A percentile compares a stretch with the other conserved stretches of the same genome.
These are phyloP conservation scores for Vigna mungo DNA, from an alignment of 306 rosid genomes.

Conservation along the genomic window DNA sequence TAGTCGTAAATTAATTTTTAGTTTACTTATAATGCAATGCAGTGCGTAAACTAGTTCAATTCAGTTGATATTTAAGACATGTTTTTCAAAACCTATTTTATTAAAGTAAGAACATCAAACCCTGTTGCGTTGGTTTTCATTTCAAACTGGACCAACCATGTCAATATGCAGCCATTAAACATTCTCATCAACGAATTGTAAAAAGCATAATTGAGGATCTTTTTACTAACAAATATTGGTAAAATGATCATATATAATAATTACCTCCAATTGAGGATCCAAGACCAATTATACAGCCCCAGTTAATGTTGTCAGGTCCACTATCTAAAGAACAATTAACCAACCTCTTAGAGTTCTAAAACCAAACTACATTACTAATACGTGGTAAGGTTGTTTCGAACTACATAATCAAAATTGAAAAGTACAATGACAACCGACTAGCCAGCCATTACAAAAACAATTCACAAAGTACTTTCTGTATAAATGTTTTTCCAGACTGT, in stretches of 20 bases:
- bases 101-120: conserved; percentile 80
- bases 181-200: conserved; percentile 94
- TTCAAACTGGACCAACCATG: conserved; percentile 87
- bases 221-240: not conserved
- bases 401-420: not conserved
- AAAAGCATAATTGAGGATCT: conserved; percentile 34
- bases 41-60: not conserved
- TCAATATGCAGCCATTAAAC: conserved; percentile 96
- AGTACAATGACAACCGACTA: not conserved
- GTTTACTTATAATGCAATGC: no score
- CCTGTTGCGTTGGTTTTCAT: conserved; percentile 82
- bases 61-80: conserved; percentile 48
- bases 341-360: conserved; percentile 43
- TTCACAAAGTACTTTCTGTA: not conserved
- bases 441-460: conserved; percentile 26
- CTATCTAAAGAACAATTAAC: conserved; percentile 62
- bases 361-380: conserved; percentile 20
- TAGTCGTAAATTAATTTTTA: no score
- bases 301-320: conserved; percentile 90
- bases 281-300: conserved; percentile 80
- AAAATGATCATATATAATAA: not conserved
- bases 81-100: conserved; percentile 87
- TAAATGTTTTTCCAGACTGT: conserved; percentile 14
- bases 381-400: conserved; percentile 27
- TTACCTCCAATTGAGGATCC: conserved; percentile 91